phyloP scores from a whole-genome alignment of 1,284 basidiomycete species.

The Rhodotorula sp. region DNA sequence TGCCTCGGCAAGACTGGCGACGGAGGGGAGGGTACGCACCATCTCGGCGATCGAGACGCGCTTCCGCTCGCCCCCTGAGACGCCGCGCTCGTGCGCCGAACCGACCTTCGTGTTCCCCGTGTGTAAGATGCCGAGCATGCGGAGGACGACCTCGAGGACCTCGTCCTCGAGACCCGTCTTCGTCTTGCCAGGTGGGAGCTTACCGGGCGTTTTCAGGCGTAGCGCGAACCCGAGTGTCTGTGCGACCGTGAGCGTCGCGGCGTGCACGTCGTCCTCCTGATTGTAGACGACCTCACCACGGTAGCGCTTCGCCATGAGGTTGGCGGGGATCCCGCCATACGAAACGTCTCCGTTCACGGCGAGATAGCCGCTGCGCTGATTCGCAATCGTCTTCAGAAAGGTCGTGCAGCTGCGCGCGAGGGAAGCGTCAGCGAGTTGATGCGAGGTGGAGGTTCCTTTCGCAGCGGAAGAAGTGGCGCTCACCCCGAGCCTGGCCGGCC shows the following conservation, averaged over 20 bases:
- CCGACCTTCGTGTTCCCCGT: slow-evolving; percentile 58
- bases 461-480: no score
- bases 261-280: slow-evolving; percentile 59
- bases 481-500: slow-evolving; percentile 53
- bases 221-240: slow-evolving; percentile 62
- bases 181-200: slow-evolving; percentile 57
- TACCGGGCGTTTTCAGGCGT: slow-evolving; percentile 58
- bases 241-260: slow-evolving; percentile 62
- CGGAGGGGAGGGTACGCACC: slow-evolving; percentile 48
- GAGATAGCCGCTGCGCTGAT: slow-evolving; percentile 49
- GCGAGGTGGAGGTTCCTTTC: neutral
- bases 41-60: slow-evolving; percentile 65
- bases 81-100: slow-evolving; percentile 29
- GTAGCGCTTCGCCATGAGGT: slow-evolving; percentile 57
- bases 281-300: slow-evolving; percentile 68
- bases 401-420: slow-evolving; percentile 47
- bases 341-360: slow-evolving; percentile 58
- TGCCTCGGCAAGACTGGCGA: neutral
- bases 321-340: slow-evolving; percentile 60
- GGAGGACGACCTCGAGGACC: slow-evolving; percentile 59
- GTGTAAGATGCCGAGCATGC: slow-evolving; percentile 64
- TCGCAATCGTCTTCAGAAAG: slow-evolving; percentile 52
- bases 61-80: slow-evolving; percentile 55
- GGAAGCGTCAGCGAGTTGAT: neutral
- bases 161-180: slow-evolving; percentile 57